Percentiles rank a stretch among this genome's conserved stretches.
These are phyloP conservation scores for Dryas drummondii DNA, from an alignment of 306 rosid genomes.

Conservation along the genomic window DNA sequence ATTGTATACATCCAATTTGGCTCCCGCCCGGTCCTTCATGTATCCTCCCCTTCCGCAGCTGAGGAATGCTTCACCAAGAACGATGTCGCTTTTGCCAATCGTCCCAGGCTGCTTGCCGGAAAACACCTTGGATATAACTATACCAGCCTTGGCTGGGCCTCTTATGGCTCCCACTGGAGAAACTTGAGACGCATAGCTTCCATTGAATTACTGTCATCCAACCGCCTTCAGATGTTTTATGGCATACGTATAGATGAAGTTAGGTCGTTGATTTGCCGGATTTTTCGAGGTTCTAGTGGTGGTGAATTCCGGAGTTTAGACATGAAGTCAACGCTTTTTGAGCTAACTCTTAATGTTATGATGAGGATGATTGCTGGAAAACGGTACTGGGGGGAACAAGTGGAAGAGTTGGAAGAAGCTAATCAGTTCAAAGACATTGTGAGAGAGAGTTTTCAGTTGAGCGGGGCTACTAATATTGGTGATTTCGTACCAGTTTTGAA, in stretches of 20 bases:
- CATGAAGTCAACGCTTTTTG: slow-evolving; percentile 8
- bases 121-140: slow-evolving; percentile 36
- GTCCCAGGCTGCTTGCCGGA: slow-evolving; percentile 30
- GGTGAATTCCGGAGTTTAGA: slow-evolving; percentile 16
- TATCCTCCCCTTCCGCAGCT: slow-evolving; percentile 39
- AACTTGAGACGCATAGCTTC: slow-evolving; percentile 35
- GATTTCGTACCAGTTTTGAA: no score
- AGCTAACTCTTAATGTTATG: slow-evolving; percentile 30
- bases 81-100: slow-evolving; percentile 46
- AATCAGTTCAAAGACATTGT: slow-evolving; percentile 19
- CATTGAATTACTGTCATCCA: slow-evolving; percentile 29
- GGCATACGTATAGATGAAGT: slow-evolving; percentile 32
- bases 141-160: slow-evolving; percentile 29
- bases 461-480: no score
- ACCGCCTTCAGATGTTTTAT: slow-evolving; percentile 28
- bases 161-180: slow-evolving; percentile 45
- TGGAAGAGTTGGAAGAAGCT: slow-evolving; percentile 15
- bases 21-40: slow-evolving; percentile 32
- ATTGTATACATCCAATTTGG: slow-evolving; percentile 15
- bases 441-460: slow-evolving; percentile 8
- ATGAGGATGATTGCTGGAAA: slow-evolving; percentile 47
- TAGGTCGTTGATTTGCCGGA: slow-evolving; percentile 16
- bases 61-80: slow-evolving; percentile 41
- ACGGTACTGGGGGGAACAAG: slow-evolving; percentile 32
- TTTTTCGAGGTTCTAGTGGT: background rate